Evolutionary conservation across 768 basidiomycete species (phyloP), one percentile per base, ranked within the genome.

Genomic region (Termitomyces sp.): DNA sequence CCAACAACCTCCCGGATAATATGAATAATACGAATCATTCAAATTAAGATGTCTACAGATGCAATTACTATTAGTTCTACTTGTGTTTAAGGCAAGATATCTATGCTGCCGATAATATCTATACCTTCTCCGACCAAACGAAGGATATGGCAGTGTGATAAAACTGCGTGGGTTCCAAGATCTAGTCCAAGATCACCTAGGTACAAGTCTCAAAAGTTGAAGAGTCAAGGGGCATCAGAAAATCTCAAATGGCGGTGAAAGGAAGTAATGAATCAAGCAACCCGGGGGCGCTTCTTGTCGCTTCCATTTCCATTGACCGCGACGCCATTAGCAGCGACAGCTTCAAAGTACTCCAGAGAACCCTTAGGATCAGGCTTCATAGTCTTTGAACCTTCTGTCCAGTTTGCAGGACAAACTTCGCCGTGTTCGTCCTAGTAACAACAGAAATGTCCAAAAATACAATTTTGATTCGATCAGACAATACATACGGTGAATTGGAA

Each of bases 371-470:
- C 85, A 28, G 88, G 77, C 71, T 92, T 92, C 77, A 93, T 92
- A 45, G 92, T 92, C 74, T 85, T 85, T 57, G 75, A 72, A 36
- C 91, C 90, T 66, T 92, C 86, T 16, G 76, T 85, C 94, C 94
- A 96, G 72, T 91, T 92, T 13, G 85, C 88, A 16, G 94, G 94
- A 78, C 94, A 96, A 22, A 94, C 94, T 70, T 97, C 93, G 26
- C 94, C 94, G 67, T 93, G 82, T 70, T 86, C 77, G 60, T 96
- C 94, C 90, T 90, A 30, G 13, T 14, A 20, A 30, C 54, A 33
- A 18, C 26, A 56, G 43, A 50, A 18, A 24, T 18, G 45, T 49
- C 41, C 52, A 41, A 59, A 56, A 52, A 30, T 13, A 55, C n/a
- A 46, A n/a, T 14, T 28, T 24, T 10, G 20, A 24, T 46, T 30